A percentile compares a stretch with the other conserved stretches of the same genome.
Conservation (phyloP, 2,329 filamentous ascomycete genomes). For the Neopestalotiopsis rosae region DNA sequence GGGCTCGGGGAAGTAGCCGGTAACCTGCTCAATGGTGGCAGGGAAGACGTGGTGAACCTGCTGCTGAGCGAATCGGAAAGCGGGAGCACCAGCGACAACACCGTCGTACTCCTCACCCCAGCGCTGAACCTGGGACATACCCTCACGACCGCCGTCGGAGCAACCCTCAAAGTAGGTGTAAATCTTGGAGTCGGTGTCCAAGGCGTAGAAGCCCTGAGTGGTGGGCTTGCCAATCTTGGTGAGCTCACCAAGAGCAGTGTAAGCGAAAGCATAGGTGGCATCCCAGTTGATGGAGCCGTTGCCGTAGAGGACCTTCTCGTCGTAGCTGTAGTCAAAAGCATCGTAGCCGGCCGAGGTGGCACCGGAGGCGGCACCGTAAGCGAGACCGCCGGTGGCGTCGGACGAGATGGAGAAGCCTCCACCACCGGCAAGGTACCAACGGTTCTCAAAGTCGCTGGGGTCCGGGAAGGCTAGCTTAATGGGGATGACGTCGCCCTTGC, state of each 20-base stretch:
- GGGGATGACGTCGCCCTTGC: constrained; percentile 37
- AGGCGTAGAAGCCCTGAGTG: constrained; percentile 43
- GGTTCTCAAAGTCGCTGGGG: constrained; percentile 45
- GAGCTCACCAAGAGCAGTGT: constrained; percentile 58
- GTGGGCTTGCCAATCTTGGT: constrained; percentile 51
- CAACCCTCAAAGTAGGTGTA: constrained; percentile 59
- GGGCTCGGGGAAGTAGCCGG: constrained; percentile 47
- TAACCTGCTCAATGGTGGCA: constrained; percentile 42
- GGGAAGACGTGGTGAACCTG: constrained; percentile 48
- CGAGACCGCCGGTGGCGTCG: constrained; percentile 44
- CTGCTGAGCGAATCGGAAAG: constrained; percentile 48
- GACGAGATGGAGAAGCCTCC: constrained; percentile 47
- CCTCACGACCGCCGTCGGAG: constrained; percentile 42
- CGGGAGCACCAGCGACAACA: constrained; percentile 50
- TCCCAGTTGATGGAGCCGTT: constrained; percentile 60
- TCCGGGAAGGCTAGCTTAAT: constrained; percentile 41
- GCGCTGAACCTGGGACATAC: constrained; percentile 43
- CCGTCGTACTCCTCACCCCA: constrained; percentile 49
- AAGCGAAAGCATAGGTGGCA: constrained; percentile 53
- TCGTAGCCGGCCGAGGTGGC: constrained; percentile 50
- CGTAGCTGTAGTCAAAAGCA: constrained; percentile 43
- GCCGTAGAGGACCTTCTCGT: constrained; percentile 45
- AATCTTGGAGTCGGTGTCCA: constrained; percentile 33
- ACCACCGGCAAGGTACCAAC: constrained; percentile 50
- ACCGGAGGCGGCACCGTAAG: constrained; percentile 46